phyloP scores from a whole-genome alignment of 2,329 filamentous ascomycete genomes.

The Ophiostoma sp. region DNA sequence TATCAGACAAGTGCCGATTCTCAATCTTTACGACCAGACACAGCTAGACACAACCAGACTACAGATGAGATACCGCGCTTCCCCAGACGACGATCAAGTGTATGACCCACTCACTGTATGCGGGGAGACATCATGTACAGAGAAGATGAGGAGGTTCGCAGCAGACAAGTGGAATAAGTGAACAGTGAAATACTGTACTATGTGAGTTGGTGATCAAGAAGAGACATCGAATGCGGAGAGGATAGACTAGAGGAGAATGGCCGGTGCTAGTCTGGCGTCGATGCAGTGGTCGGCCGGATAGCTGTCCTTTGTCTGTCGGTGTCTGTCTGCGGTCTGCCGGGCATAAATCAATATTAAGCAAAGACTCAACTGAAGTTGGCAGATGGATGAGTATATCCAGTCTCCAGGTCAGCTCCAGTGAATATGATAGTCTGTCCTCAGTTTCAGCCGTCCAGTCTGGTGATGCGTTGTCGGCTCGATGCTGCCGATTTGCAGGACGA shows the following conservation, averaged over 20 bases:
- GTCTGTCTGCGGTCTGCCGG: background rate
- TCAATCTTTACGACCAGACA: background rate
- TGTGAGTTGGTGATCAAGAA: background rate
- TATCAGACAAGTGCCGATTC: slow-evolving; percentile 25
- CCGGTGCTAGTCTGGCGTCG: background rate
- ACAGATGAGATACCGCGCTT: background rate
- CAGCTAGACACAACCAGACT: background rate
- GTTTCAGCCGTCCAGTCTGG: background rate
- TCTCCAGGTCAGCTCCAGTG: background rate
- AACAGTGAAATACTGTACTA: too few species aligned
- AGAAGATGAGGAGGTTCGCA: background rate
- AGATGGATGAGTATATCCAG: background rate
- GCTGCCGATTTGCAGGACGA: background rate
- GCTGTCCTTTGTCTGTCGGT: background rate
- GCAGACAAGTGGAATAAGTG: background rate
- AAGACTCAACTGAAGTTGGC: background rate
- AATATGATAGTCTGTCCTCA: background rate
- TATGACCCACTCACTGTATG: background rate
- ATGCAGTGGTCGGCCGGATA: background rate
- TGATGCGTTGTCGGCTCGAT: background rate
- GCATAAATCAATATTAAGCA: background rate
- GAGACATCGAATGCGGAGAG: background rate
- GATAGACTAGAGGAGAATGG: background rate
- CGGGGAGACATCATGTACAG: background rate
- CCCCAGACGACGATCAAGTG: background rate